Conservation (phyloP, 179 eudicot genomes). For the Vitellaria paradoxa region DNA sequence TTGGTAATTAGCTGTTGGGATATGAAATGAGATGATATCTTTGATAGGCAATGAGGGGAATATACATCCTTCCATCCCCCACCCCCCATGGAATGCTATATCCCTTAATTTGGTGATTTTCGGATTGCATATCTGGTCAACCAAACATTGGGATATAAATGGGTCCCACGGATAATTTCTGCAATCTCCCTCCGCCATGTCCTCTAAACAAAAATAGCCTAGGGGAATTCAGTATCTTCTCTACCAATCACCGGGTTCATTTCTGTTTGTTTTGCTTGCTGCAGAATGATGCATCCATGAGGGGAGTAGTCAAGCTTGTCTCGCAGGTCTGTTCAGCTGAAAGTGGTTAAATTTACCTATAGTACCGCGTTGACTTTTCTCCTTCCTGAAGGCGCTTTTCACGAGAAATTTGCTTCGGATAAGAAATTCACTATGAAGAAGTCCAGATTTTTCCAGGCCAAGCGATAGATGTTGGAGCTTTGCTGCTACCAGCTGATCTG, state of each 20-base stretch:
- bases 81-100: no score
- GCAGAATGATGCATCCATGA: constrained; percentile 86
- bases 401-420: background rate
- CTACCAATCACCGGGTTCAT: background rate
- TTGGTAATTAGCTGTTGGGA: no score
- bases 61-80: no score
- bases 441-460: background rate
- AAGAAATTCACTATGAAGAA: background rate
- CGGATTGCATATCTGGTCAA: no score
- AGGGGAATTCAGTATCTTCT: background rate
- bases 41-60: no score
- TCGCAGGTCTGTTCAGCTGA: constrained; percentile 47
- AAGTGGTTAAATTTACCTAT: constrained; percentile 7
- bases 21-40: no score
- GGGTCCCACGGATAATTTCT: no score
- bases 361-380: background rate
- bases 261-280: constrained; percentile 1
- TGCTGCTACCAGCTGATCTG: background rate
- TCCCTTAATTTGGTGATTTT: no score
- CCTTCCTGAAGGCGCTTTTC: background rate
- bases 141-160: no score
- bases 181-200: no score
- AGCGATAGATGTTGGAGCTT: background rate
- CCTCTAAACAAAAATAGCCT: no score
- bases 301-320: constrained; percentile 64